Evolutionary conservation across 257 asterid species (phyloP).

Genomic region (Solanum chiquidenum): DNA sequence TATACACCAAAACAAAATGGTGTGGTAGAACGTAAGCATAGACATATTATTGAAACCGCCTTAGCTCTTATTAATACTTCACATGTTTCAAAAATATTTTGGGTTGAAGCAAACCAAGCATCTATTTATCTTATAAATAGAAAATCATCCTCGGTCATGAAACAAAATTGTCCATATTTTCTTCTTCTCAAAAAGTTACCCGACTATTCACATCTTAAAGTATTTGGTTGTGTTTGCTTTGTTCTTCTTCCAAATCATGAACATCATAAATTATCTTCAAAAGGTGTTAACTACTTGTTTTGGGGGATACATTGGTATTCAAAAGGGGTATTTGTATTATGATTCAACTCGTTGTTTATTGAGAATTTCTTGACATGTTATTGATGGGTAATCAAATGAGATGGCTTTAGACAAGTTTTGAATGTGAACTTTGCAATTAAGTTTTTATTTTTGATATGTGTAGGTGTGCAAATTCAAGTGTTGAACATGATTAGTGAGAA

Average conservation of each 20-base stretch:
- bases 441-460: no score
- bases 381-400: no score
- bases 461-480: no score
- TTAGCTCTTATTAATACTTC: constrained; percentile 1
- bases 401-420: no score
- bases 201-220: not conserved
- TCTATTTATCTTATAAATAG: not conserved
- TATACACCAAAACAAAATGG: not conserved
- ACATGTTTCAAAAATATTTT: not conserved
- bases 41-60: constrained; percentile 1
- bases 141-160: not conserved
- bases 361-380: not conserved
- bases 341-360: not conserved
- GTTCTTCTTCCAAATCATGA: not conserved
- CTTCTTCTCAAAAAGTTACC: not conserved
- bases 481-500: no score
- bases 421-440: no score
- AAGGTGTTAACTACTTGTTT: not conserved
- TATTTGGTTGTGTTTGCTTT: not conserved
- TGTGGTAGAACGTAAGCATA: not conserved
- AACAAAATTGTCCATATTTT: not conserved
- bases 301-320: not conserved
- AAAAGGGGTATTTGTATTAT: not conserved
- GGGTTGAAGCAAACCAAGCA: not conserved
- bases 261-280: not conserved